Percentiles rank a stretch among this genome's conserved stretches.
phyloP scores from a whole-genome alignment of 2,329 filamentous ascomycete genomes.

The Tricladium varicosporioides region DNA sequence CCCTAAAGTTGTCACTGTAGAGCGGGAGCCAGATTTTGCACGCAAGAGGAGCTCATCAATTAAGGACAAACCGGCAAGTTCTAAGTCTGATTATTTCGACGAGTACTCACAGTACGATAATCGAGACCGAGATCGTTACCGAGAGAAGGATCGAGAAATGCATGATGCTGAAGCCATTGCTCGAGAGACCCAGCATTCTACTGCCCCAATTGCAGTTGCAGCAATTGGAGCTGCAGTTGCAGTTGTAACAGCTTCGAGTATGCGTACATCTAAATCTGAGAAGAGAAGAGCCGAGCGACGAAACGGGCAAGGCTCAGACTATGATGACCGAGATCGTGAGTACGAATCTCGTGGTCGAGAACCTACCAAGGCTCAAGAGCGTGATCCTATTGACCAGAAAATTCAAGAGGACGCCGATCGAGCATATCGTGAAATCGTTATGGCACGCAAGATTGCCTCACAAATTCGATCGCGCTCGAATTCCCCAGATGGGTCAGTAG shows the following conservation, averaged over 20 bases:
- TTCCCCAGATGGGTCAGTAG: conserved; percentile 52
- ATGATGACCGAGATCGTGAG: conserved; percentile 26
- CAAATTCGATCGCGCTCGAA: conserved; percentile 52
- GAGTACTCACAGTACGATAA: conserved; percentile 15
- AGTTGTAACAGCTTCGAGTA: conserved; percentile 37
- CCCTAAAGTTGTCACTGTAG: conserved; percentile 51
- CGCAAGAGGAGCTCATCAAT: conserved; percentile 27
- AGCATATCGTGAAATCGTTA: conserved; percentile 54
- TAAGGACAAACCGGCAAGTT: conserved; percentile 19
- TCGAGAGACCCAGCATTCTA: conserved; percentile 46
- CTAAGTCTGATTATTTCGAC: conserved; percentile 15
- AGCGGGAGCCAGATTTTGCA: conserved; percentile 47
- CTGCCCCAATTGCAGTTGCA: conserved; percentile 45
- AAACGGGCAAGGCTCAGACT: conserved; percentile 26
- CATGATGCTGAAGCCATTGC: conserved; percentile 45
- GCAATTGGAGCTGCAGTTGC: conserved; percentile 48
- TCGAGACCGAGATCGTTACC: conserved; percentile 12
- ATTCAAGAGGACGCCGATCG: conserved; percentile 54
- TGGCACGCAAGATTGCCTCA: conserved; percentile 50
- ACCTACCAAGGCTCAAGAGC: conserved; percentile 17
- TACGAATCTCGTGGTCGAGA: conserved; percentile 17
- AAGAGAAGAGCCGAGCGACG: conserved; percentile 40
- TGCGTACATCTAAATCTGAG: conserved; percentile 30
- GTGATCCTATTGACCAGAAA: conserved; percentile 40
- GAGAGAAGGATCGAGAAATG: conserved; percentile 27